Evolutionary conservation across 345 rosid genomes (phyloP).

Genomic region (Boechera retrofracta): DNA sequence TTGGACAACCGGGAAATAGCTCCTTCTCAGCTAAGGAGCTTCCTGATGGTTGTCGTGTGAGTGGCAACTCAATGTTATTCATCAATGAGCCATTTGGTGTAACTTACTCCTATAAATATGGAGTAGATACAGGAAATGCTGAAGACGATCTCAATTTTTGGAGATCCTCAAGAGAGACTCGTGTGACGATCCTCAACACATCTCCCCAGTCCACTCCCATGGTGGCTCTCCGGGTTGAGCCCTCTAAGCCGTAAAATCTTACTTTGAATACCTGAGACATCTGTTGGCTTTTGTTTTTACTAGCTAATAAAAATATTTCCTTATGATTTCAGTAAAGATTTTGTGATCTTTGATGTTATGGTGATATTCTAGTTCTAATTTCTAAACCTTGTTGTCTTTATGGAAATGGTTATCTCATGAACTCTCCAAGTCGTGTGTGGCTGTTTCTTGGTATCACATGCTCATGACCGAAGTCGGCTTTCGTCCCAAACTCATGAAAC

Average conservation of each 20-base stretch:
- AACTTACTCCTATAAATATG: neutral
- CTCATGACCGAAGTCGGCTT: too few relatives aligned
- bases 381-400: neutral
- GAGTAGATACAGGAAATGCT: neutral
- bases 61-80: neutral
- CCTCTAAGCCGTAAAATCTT: neutral
- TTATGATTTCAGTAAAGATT: neutral
- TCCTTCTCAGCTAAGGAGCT: neutral
- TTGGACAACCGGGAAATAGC: neutral
- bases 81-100: neutral
- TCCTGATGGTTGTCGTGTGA: slow-evolving; percentile 4
- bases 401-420: too few relatives aligned
- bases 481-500: too few relatives aligned
- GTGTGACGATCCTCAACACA: neutral
- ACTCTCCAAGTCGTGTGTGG: too few relatives aligned
- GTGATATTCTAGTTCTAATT: neutral
- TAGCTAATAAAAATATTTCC: neutral
- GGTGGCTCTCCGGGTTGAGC: neutral
- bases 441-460: too few relatives aligned
- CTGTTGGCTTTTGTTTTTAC: neutral
- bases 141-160: neutral
- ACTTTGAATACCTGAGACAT: neutral
- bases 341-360: neutral
- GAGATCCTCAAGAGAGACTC: neutral
- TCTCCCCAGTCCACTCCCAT: neutral